Evolutionary conservation across 768 basidiomycete genomes (phyloP).

Genomic region (Amanita rubescens): DNA sequence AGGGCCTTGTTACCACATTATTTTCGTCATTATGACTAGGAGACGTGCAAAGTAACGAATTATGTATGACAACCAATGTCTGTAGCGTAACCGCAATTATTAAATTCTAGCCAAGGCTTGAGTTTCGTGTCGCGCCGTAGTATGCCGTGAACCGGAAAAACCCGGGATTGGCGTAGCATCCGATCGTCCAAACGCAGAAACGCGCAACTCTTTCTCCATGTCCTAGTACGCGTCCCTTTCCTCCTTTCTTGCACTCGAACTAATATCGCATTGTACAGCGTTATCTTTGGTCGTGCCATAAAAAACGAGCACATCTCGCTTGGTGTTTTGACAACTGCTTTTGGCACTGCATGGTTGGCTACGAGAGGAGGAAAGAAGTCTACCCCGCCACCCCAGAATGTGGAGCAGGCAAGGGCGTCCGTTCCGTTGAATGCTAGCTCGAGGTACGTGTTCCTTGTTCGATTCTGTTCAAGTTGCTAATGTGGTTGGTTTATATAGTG

Average conservation of each 20-base stretch:
- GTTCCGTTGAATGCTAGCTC: conserved; percentile 62
- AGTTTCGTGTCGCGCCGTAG: too few relatives aligned
- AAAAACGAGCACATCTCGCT: conserved; percentile 79
- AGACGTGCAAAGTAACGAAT: too few relatives aligned
- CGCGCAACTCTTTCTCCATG: neutral
- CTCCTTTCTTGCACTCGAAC: neutral
- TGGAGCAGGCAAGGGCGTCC: conserved; percentile 52
- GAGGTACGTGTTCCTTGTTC: conserved; percentile 37
- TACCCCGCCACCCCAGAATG: conserved; percentile 29
- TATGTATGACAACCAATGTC: too few relatives aligned
- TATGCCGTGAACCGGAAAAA: too few relatives aligned
- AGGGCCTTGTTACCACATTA: too few relatives aligned
- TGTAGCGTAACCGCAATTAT: too few relatives aligned
- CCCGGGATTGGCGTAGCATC: neutral
- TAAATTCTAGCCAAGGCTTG: too few relatives aligned
- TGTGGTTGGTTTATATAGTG: conserved; percentile 35
- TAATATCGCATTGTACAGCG: conserved; percentile 32
- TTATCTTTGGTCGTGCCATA: conserved; percentile 71
- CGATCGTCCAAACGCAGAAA: neutral
- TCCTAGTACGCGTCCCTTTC: conserved; percentile 5
- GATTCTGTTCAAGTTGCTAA: conserved; percentile 1
- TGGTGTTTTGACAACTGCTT: conserved; percentile 51
- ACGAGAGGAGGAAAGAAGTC: conserved; percentile 48
- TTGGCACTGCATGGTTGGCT: conserved; percentile 45
- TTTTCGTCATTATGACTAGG: too few relatives aligned